These are phyloP conservation scores for Trichophaea hybrida DNA, from an alignment of 2,329 filamentous ascomycete species.

Conservation along the genomic window DNA sequence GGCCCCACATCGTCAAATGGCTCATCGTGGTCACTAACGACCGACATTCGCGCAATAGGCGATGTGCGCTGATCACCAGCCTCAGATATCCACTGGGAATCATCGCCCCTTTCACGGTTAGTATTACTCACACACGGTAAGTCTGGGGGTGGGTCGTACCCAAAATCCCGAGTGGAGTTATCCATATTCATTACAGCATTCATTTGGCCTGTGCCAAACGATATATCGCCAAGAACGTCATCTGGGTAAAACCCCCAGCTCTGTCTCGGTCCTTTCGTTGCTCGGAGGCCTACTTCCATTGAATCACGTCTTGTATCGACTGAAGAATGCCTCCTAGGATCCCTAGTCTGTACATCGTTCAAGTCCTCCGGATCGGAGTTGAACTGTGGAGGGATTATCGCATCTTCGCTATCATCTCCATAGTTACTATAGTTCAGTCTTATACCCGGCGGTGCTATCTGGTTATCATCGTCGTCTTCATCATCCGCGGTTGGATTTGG, in stretches of 20 bases:
- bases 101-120: neutral
- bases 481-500: neutral
- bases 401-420: neutral
- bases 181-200: neutral
- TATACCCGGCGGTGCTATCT: neutral
- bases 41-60: neutral
- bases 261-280: neutral
- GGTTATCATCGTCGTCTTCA: neutral
- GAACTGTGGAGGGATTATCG: neutral
- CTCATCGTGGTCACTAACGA: neutral
- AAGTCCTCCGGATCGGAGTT: neutral
- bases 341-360: neutral
- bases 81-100: neutral
- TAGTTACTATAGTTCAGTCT: neutral
- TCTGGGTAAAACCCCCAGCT: neutral
- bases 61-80: neutral
- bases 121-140: neutral
- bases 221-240: neutral
- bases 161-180: neutral
- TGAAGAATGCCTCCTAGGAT: neutral
- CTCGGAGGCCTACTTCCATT: neutral
- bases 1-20: neutral
- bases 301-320: neutral
- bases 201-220: neutral
- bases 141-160: neutral